A percentile compares a stretch with the other conserved stretches of the same genome.
These are phyloP conservation scores for Cadophora sp. DNA, from an alignment of 2,329 filamentous ascomycete species.

Conservation along the genomic window DNA sequence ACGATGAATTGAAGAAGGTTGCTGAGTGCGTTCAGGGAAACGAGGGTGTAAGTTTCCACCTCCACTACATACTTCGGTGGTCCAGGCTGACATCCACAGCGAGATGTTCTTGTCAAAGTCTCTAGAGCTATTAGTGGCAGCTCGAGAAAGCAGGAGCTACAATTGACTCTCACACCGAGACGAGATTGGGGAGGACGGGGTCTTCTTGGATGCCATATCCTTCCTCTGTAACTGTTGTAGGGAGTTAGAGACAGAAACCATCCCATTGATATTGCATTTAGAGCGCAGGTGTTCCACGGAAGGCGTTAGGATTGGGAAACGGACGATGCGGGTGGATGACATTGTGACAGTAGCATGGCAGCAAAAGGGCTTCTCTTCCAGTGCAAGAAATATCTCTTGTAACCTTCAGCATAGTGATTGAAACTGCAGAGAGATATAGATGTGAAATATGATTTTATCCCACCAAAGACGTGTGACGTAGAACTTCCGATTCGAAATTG, in stretches of 20 bases:
- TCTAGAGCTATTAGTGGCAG: constrained; percentile 49
- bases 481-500: neutral
- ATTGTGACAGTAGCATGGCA: neutral
- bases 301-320: constrained; percentile 28
- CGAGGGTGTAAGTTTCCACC: constrained; percentile 72
- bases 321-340: neutral
- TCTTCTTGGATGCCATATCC: constrained; percentile 86
- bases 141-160: constrained; percentile 58
- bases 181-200: constrained; percentile 91
- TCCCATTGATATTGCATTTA: constrained; percentile 3
- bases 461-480: neutral
- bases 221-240: constrained; percentile 69
- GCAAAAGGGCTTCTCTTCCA: neutral
- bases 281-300: constrained; percentile 32
- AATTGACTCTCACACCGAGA: constrained; percentile 76
- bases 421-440: neutral
- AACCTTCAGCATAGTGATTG: neutral
- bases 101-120: constrained; percentile 72
- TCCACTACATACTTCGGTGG: neutral
- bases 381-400: neutral
- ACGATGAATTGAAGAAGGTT: constrained; percentile 84
- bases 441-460: neutral
- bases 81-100: constrained; percentile 53
- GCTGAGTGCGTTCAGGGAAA: constrained; percentile 90
- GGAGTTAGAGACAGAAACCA: neutral